Conservation (phyloP, 2,329 filamentous ascomycete genomes). For the Metarhizium album region DNA sequence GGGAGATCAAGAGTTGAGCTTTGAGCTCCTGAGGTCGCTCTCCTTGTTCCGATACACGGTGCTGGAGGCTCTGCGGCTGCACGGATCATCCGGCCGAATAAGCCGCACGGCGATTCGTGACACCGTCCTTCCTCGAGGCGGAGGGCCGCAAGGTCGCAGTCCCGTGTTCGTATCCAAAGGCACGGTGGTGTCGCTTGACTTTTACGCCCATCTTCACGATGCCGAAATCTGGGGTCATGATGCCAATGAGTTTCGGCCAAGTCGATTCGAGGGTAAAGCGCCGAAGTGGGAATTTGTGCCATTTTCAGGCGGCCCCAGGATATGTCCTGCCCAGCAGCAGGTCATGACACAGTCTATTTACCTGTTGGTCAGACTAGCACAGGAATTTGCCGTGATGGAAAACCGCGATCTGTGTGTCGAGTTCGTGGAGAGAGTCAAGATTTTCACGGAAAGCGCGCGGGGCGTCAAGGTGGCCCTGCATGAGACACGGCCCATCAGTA, state of each 20-base stretch:
- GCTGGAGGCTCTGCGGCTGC: constrained; percentile 4
- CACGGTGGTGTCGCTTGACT: constrained; percentile 2
- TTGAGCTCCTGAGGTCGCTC: constrained; percentile 5
- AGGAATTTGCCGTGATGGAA: constrained; percentile 2
- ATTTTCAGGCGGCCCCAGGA: constrained; percentile 7
- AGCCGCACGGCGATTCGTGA: constrained; percentile 4
- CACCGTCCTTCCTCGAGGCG: constrained; percentile 3
- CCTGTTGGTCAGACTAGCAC: constrained; percentile 4
- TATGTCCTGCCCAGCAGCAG: constrained; percentile 7
- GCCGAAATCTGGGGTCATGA: constrained; percentile 3
- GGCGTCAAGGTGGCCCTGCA: constrained; percentile 6
- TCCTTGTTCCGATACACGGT: constrained; percentile 2
- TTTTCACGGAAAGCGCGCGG: constrained; percentile 6
- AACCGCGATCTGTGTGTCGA: constrained; percentile 5
- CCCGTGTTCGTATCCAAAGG: constrained; percentile 3
- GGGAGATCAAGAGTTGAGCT: constrained; percentile 1
- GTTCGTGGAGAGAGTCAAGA: constrained; percentile 4
- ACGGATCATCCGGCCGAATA: constrained; percentile 4
- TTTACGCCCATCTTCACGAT: constrained; percentile 4
- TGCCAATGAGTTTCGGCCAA: constrained; percentile 1
- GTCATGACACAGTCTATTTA: constrained; percentile 5
- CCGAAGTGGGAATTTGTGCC: constrained; percentile 5
- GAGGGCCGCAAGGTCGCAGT: not conserved
- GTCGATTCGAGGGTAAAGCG: constrained; percentile 5
- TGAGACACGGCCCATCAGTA: not conserved